Evolutionary conservation across 768 basidiomycete genomes (phyloP).

Genomic region (Boletus edulis): DNA sequence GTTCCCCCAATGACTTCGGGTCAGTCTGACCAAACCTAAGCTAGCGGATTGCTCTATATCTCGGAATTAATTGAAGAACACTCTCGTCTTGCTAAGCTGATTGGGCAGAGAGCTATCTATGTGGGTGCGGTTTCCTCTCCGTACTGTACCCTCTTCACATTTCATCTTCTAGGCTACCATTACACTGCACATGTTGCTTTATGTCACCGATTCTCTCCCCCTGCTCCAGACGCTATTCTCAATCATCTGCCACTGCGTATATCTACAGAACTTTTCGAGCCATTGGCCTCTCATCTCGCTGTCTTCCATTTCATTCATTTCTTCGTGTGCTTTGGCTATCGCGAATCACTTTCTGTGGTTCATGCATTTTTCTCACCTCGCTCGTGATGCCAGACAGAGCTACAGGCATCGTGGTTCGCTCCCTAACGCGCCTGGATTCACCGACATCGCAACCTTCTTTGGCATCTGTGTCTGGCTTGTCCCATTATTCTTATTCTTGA

Average conservation of each 20-base stretch:
- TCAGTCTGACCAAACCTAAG: slow-evolving; percentile 39
- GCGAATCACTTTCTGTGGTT: slow-evolving; percentile 96
- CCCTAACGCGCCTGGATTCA: slow-evolving; percentile 46
- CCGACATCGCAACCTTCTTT: slow-evolving; percentile 82
- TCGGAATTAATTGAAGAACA: slow-evolving; percentile 97
- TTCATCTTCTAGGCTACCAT: slow-evolving; percentile 65
- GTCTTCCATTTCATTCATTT: slow-evolving; percentile 77
- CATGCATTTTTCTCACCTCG: slow-evolving; percentile 81
- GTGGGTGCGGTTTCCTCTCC: slow-evolving; percentile 46
- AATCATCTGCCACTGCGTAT: slow-evolving; percentile 79
- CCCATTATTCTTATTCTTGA: slow-evolving; percentile 93
- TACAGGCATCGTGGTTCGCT: slow-evolving; percentile 43
- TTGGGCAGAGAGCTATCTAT: slow-evolving; percentile 86
- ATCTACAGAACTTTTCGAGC: slow-evolving; percentile 87
- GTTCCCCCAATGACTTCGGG: neutral
- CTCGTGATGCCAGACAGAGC: slow-evolving; percentile 58
- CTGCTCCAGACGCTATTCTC: slow-evolving; percentile 74
- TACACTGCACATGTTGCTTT: slow-evolving; percentile 70
- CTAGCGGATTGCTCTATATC: slow-evolving; percentile 89
- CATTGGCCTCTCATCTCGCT: slow-evolving; percentile 94
- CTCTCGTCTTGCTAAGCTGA: slow-evolving; percentile 71
- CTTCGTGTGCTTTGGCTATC: slow-evolving; percentile 83
- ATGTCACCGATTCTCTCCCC: slow-evolving; percentile 80
- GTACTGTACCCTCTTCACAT: slow-evolving; percentile 1
- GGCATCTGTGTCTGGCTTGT: slow-evolving; percentile 84